Base-by-base conservation (phyloP, 768 basidiomycete genomes). In the Lyophyllum semitale region DNA sequence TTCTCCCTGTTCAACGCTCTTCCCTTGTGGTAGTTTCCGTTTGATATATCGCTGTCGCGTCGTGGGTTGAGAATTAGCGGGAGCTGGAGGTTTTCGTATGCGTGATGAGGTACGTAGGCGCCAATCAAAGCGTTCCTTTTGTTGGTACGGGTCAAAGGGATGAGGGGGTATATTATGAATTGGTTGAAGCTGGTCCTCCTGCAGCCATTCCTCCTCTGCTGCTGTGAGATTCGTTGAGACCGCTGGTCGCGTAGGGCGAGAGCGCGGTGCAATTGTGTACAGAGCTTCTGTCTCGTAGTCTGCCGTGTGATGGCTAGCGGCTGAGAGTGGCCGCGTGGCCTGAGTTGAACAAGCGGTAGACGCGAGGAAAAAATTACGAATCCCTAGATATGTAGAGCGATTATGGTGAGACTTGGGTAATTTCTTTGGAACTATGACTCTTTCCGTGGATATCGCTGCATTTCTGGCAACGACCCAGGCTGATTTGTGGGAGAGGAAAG, bases 61-160 rank as follows among this genome's bases (percentile, higher is more conserved):
- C 44, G 53, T 33, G 17, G 33, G 33, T 49, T 38, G 20, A 49
- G 27, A 32, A 13, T 18, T 9, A n/a, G 56, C 62, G 27, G 23
- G 46, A 8, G 27, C 17, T 56, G 49, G 52, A 20, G 53, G 46
- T 41, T 61, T 63, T 53, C 48, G 53, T 54, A 58, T 30, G 52
- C 83, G 73, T 13, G 85, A 87, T 11, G 72, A 55, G 8, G 85
- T 79, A 18, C 84, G 75, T 35, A 74, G 61, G 38, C 84, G 75
- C 88, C 88, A 89, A 61, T 89, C 82, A 65, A 84, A 87, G 7
- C 87, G 74, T 22, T 64, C 63, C 25, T 58, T 53, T 4, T 61
- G 67, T 33, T 42, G 33, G 22, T 55, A 27, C 4, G 61, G 43
- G 11, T 59, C 54, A 6, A 52, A 8, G 26, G 50, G 55, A 27